Evolutionary conservation across 768 basidiomycete genomes (phyloP), one percentile per base, ranked within the genome.

Genomic region (Hysterangium stoloniferum): DNA sequence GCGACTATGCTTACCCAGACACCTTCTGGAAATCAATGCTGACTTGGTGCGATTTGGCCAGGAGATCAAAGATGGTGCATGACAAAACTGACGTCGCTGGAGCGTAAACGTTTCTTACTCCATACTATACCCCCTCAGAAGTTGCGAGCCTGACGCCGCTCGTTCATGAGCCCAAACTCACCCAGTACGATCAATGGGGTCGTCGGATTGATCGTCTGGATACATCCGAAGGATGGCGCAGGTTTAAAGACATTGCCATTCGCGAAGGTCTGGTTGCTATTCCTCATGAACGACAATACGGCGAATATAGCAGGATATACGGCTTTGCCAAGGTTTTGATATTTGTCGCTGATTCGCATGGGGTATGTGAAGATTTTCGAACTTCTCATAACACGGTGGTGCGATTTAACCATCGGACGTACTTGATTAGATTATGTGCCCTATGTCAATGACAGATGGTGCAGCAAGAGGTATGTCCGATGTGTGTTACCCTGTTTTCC

Each of bases 381-480:
- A n/a, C n/a, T n/a, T n/a, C n/a, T n/a, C n/a, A 19, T 24, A 9
- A 9, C 6, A 33, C 19, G 3, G 13, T 47, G 24, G 20, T 19
- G 37, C 11, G 6, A 19, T 34, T 13, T 25, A 19, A 34, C 34
- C 13, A 40, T 37, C 15, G 13, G 2, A 24, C 34, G 27, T 31
- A 12, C n/a, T 28, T 4, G 17, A n/a, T 9, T 40, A 84, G 79
- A 71, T 82, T 7, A 76, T 80, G 52, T 89, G 86, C 52, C 87
- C 87, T 1, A 63, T 86, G 51, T 79, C 78, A 32, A 89, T 90
- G 87, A 83, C 84, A 0, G 86, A 90, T 61, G 86, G 86, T 0
- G 73, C 74, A 32, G 85, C 86, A 6, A 69, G 86, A 58, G 71
- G 76, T 75, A 34, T 32, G 65, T 54, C 24, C 25, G 3, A 6